A percentile compares a stretch with the other conserved stretches of the same genome.
Evolutionary conservation across 139 green algal species (phyloP).

Genomic region (Tetraselmis chui): DNA sequence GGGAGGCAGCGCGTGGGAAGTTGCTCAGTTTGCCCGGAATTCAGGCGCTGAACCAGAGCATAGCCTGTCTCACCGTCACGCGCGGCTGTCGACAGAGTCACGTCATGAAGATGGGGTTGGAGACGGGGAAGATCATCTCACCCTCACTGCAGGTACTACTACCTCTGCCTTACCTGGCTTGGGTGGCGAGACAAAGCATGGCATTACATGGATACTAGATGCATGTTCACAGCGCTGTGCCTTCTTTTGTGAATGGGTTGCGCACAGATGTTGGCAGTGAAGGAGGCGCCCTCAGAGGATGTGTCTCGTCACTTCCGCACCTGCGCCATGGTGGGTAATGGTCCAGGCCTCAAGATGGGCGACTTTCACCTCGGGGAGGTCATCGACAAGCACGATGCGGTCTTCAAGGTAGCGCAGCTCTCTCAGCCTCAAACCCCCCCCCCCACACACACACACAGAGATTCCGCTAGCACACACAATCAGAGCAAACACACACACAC

Average conservation of each 20-base stretch:
- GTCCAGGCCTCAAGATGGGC: slow-evolving; percentile 8
- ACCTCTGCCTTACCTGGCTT: no score
- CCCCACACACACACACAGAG: no score
- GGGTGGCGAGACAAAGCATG: no score
- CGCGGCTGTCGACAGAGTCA: background rate
- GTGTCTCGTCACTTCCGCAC: slow-evolving; percentile 5
- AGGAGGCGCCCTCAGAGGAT: background rate
- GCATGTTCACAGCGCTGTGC: no score
- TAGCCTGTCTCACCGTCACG: slow-evolving; percentile 6
- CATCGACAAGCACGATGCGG: slow-evolving; percentile 23
- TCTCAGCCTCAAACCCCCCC: no score
- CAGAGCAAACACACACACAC: no score
- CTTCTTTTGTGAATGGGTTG: no score
- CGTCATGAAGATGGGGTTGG: background rate
- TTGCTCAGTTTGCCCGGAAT: slow-evolving; percentile 1
- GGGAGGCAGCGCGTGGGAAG: no score
- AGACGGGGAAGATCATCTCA: background rate
- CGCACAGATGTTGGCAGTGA: background rate
- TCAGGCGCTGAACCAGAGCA: background rate
- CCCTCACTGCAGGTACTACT: background rate
- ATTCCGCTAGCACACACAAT: no score
- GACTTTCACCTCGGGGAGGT: slow-evolving; percentile 12
- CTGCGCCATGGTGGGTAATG: slow-evolving; percentile 22
- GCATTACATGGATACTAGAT: background rate
- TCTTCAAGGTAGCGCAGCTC: slow-evolving; percentile 19